Base-by-base conservation (phyloP, 2,329 filamentous ascomycete species). In the Fusarium denticulatum region DNA sequence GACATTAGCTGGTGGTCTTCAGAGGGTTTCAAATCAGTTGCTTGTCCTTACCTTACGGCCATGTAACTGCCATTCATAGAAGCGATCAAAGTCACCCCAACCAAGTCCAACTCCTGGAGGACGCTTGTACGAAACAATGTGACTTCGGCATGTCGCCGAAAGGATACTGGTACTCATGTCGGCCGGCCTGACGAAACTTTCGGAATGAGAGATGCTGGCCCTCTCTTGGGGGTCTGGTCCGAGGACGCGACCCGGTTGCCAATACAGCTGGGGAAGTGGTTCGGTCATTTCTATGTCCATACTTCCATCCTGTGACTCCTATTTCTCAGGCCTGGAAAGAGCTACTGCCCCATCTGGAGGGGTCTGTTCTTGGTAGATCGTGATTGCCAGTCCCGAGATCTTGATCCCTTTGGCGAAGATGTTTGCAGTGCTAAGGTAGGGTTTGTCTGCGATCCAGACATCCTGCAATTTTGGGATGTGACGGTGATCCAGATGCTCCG, bases 1-100 rank as follows among this genome's bases (percentile, higher is more conserved):
- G 20, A 26, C 10, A 37, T 53, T 16, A 37, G 50, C 34, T 9
- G 14, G 13, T 15, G 24, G 7, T 37, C 5, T 37, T 28, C 6
- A 6, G 6, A 37, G 9, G 7, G 20, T 2, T 12, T 16, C 5
- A 22, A 9, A 22, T 16, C 10, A 53, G 16, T 20, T 22, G 13
- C 81, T 59, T 85, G 98, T 32, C 26, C 32, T 58, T 58, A 58
- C 56, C 39, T 46, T 36, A 6, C 42, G 42, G 24, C 56, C 56
- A 24, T 49, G 43, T 47, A 58, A 26, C 30, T 58, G 56, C 39
- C 56, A 58, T 24, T 58, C 56, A 18, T 58, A 32, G n/a, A 47
- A 49, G 18, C 56, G 30, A 58, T 58, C 56, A 36, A 58, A 58
- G 30, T 58, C 56, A 28, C 56, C 56, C 56, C 56, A 58, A 20